Evolutionary conservation across 2,329 filamentous ascomycete genomes (phyloP), one percentile per base, ranked within the genome.

Genomic region (Leptodontidium sp.): DNA sequence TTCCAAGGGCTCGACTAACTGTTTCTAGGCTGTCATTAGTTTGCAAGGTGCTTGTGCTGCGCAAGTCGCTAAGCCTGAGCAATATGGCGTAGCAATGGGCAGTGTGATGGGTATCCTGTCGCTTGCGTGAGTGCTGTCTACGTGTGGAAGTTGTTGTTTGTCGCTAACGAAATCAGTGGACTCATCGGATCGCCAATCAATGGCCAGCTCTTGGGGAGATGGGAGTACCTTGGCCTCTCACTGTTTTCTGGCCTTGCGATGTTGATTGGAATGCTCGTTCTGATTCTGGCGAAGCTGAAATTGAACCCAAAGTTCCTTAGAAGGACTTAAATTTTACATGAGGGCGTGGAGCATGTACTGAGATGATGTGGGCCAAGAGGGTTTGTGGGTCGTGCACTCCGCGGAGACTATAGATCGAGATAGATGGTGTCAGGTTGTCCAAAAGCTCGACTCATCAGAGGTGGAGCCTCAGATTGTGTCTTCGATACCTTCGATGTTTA

Each of bases 121-220:
- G 14, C 62, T 74, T n/a, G 68, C 70, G 70, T 69, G 67, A 65
- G 70, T 72, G 21, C 21, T 55, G 32, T n/a, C 9, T 17, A 21
- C 21, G 21, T 21, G 21, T 21, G 21, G 21, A 21, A 21, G 21
- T 21, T 21, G 21, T 21, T 21, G 21, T 21, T 21, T 50, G 7
- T 50, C 4, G 1, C 32, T 17, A 43, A 24, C 21, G 21, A 11
- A 9, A 1, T 29, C 6, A 74, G 71, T 21, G 72, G 70, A n/a
- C 67, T 76, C 0, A 69, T 75, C 47, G 71, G 72, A 11, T 70
- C 74, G 12, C 73, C 75, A 2, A 75, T 74, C 14, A 74, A 72
- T 32, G 74, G 74, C 1, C 63, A 73, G 38, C 66, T 77, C 9
- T 53, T 77, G 6, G 52, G 40, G 26, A 26, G 45, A 1, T 74